Percentiles rank a stretch among this genome's conserved stretches.
Conservation (phyloP, 768 basidiomycete genomes). For the Mrakia frigida region DNA sequence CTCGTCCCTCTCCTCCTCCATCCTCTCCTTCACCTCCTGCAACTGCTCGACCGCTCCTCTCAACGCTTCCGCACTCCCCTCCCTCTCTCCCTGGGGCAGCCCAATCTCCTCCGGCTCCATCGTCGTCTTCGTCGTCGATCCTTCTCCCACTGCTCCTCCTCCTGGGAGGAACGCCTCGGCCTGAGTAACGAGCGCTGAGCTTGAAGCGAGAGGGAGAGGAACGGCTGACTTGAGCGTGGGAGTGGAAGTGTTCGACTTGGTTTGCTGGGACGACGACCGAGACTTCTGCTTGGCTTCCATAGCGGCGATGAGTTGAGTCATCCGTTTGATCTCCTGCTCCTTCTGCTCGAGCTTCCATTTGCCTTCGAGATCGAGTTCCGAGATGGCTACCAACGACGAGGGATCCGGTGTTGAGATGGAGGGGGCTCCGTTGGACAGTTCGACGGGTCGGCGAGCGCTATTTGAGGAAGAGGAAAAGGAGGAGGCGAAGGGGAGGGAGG, state of each 20-base stretch:
- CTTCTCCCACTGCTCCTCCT: background rate
- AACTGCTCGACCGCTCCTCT: conserved; percentile 21
- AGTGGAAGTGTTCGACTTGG: background rate
- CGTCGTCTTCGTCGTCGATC: background rate
- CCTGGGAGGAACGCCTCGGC: background rate
- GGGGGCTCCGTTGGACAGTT: background rate
- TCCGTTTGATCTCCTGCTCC: conserved; percentile 25
- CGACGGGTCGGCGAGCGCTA: background rate
- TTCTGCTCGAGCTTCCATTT: conserved; percentile 11
- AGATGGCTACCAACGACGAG: background rate
- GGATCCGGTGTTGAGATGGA: background rate
- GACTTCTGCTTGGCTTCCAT: conserved; percentile 30
- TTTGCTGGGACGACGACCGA: background rate
- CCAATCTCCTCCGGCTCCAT: background rate
- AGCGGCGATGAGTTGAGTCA: conserved; percentile 21
- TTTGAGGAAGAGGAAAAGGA: background rate
- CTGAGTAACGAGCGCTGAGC: background rate
- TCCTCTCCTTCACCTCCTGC: conserved; percentile 10
- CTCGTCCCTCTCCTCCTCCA: conserved; percentile 22
- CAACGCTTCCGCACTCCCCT: conserved; percentile 2
- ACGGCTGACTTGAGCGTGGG: background rate
- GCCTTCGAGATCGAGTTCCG: conserved; percentile 11
- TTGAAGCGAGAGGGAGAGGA: background rate
- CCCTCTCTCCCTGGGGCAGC: background rate
- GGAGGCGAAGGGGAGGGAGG: background rate